phyloP scores from a whole-genome alignment of 2,329 filamentous ascomycete genomes.

The Dendryphion nanum region DNA sequence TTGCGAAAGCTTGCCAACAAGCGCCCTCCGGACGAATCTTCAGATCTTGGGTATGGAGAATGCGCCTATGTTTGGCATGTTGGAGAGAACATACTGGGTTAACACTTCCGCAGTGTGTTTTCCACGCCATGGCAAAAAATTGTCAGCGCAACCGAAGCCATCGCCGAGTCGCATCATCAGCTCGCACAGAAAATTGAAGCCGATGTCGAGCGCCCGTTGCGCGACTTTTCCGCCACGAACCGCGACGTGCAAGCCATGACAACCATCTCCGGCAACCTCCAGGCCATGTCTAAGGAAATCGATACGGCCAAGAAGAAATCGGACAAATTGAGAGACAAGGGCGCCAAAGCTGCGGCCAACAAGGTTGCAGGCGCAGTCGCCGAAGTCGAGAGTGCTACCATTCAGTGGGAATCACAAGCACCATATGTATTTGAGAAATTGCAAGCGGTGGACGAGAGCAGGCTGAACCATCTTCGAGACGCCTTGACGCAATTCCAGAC shows the following conservation, averaged over 20 bases:
- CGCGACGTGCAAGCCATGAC: constrained; percentile 76
- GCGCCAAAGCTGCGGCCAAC: constrained; percentile 69
- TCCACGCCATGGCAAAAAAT: constrained; percentile 88
- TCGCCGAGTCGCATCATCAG: constrained; percentile 79
- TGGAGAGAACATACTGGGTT: too few species aligned
- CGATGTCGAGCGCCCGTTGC: constrained; percentile 82
- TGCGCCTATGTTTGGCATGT: neutral
- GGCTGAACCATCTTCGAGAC: constrained; percentile 86
- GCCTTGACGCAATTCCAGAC: constrained; percentile 90
- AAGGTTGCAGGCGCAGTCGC: constrained; percentile 74
- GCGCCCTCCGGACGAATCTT: constrained; percentile 70
- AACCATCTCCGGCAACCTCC: constrained; percentile 77
- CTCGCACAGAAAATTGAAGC: constrained; percentile 80
- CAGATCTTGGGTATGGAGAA: constrained; percentile 87
- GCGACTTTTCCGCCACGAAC: constrained; percentile 69
- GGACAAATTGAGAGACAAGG: constrained; percentile 81
- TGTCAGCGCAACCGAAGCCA: constrained; percentile 71
- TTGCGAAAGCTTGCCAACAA: constrained; percentile 77
- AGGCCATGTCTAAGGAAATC: constrained; percentile 77
- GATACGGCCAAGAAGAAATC: constrained; percentile 80
- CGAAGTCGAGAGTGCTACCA: constrained; percentile 72
- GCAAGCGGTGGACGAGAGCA: constrained; percentile 84
- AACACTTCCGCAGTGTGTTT: constrained; percentile 76
- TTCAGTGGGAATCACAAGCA: constrained; percentile 91
- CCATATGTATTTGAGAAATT: constrained; percentile 93